Conservation (phyloP, 2,329 filamentous ascomycete genomes). For the Fusarium azukiicola region DNA sequence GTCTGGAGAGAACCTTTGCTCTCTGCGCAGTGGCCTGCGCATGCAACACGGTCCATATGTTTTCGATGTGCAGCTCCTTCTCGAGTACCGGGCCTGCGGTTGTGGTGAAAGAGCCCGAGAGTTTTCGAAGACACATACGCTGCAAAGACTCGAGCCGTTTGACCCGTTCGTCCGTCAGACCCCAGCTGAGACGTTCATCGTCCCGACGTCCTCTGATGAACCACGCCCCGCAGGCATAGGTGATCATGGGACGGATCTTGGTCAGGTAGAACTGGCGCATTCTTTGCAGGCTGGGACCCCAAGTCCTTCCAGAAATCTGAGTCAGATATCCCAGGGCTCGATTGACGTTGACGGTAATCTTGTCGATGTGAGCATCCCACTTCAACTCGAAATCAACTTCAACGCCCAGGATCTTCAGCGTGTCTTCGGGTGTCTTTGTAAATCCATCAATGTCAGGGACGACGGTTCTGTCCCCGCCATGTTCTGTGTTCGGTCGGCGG, state of each 20-base stretch:
- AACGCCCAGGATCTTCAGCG: constrained; percentile 22
- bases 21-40: neutral
- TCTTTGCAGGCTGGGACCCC: constrained; percentile 16
- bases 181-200: neutral
- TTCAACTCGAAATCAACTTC: constrained; percentile 19
- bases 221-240: constrained; percentile 39
- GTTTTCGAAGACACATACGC: constrained; percentile 11
- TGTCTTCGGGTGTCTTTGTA: neutral
- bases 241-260: constrained; percentile 24
- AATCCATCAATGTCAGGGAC: constrained; percentile 10
- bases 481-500: neutral
- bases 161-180: neutral
- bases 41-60: constrained; percentile 19
- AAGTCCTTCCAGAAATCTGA: constrained; percentile 23
- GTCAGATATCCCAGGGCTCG: constrained; percentile 18
- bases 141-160: constrained; percentile 18
- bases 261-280: constrained; percentile 31
- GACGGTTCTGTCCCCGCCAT: neutral
- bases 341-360: constrained; percentile 6
- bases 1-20: constrained; percentile 4
- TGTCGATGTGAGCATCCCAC: constrained; percentile 4
- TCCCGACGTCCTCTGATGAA: constrained; percentile 12
- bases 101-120: constrained; percentile 19
- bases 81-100: constrained; percentile 13
- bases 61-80: constrained; percentile 34